Percentiles rank a stretch among this genome's conserved stretches.
phyloP scores from a whole-genome alignment of 331 rosid genomes.

The Rhamnella rubrinervis region DNA sequence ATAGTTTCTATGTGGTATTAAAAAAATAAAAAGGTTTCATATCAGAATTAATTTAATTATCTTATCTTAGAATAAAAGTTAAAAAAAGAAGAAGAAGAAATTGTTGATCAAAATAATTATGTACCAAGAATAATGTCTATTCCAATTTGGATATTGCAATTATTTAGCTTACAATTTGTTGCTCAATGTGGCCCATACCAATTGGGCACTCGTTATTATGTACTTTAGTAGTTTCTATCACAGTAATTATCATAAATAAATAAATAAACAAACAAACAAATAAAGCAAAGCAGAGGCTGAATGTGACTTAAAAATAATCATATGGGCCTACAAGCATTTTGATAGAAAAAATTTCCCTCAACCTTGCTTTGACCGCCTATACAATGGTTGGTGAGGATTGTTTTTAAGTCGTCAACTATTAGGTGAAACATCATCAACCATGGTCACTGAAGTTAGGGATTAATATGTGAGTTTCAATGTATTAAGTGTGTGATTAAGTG shows the following conservation, averaged over 20 bases:
- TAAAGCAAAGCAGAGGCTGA: neutral
- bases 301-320: too few species aligned
- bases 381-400: too few species aligned
- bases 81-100: too few species aligned
- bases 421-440: neutral
- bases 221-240: slow-evolving; percentile 27
- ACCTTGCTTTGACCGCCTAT: too few species aligned
- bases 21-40: too few species aligned
- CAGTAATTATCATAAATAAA: slow-evolving; percentile 21
- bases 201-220: slow-evolving; percentile 28
- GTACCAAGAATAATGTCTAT: slow-evolving; percentile 50
- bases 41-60: too few species aligned
- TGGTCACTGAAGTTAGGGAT: neutral
- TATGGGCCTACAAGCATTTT: too few species aligned
- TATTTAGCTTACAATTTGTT: slow-evolving; percentile 39
- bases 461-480: too few species aligned
- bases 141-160: slow-evolving; percentile 43
- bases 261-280: slow-evolving; percentile 20
- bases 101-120: neutral
- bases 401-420: neutral
- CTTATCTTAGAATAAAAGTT: too few species aligned
- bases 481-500: too few species aligned
- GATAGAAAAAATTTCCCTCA: too few species aligned
- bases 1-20: too few species aligned
- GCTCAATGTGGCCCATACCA: slow-evolving; percentile 36